These are phyloP conservation scores for Didymella pomorum DNA, from an alignment of 2,329 filamentous ascomycete genomes.

Conservation along the genomic window DNA sequence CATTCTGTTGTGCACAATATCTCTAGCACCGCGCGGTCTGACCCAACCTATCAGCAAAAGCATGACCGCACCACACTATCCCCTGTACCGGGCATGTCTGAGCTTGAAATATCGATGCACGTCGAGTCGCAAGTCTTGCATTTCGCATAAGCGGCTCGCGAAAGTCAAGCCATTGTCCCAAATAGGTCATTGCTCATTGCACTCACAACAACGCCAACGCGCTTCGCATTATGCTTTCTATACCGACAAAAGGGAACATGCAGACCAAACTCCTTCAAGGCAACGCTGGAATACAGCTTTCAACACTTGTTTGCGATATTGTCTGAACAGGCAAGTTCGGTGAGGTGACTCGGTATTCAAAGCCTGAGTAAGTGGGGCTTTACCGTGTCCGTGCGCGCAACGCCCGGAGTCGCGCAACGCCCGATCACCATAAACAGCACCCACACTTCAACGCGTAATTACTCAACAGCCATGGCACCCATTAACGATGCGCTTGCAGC, in stretches of 20 bases:
- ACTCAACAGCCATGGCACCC: too few species aligned
- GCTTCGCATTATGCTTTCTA: neutral
- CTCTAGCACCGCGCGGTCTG: too few species aligned
- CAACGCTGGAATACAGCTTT: neutral
- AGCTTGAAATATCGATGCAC: neutral
- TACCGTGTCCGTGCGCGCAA: too few species aligned
- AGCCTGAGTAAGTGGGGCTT: neutral
- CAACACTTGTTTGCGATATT: neutral
- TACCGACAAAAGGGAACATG: neutral
- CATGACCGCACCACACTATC: neutral
- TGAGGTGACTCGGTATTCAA: neutral
- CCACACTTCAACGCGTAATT: too few species aligned
- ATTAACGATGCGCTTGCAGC: too few species aligned
- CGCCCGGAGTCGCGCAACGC: too few species aligned
- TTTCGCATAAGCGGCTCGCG: neutral
- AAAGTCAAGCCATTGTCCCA: conserved; percentile 1
- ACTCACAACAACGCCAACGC: neutral
- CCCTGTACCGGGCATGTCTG: neutral
- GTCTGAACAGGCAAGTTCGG: neutral
- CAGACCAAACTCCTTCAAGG: neutral
- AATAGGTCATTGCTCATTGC: conserved; percentile 1
- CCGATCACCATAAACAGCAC: too few species aligned
- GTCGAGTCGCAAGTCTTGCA: neutral
- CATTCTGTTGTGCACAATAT: too few species aligned
- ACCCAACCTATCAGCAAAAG: neutral